These are phyloP conservation scores for Singerocomus rubriflavus DNA, from an alignment of 1,284 basidiomycete species.

Conservation along the genomic window DNA sequence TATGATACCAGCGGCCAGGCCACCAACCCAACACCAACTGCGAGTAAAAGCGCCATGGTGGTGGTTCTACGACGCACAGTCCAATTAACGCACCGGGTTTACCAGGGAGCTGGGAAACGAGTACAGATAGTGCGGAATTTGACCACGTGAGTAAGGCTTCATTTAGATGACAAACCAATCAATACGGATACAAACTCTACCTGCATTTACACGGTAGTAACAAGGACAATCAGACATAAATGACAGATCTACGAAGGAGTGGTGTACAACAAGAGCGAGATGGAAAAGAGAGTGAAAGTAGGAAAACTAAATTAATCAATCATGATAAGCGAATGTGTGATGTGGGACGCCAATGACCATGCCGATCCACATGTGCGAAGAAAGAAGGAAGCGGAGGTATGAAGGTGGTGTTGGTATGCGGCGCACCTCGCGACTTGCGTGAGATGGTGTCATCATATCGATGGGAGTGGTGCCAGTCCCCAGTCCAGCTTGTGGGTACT, in stretches of 20 bases:
- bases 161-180: neutral
- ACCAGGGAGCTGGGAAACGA: constrained; percentile 1
- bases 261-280: constrained; percentile 6
- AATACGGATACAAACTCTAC: constrained; percentile 9
- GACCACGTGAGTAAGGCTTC: too few species aligned
- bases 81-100: neutral
- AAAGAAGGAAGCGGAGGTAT: neutral
- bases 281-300: neutral
- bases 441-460: neutral
- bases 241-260: constrained; percentile 12
- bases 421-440: constrained; percentile 13
- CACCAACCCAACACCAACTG: constrained; percentile 10
- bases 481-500: constrained; percentile 8
- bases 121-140: neutral
- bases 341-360: neutral
- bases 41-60: constrained; percentile 10
- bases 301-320: constrained; percentile 18
- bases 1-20: constrained; percentile 11
- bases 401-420: neutral
- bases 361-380: neutral
- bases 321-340: neutral
- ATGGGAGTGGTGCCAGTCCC: neutral
- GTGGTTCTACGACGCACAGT: neutral
- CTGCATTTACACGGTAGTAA: neutral
- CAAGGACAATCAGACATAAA: neutral